phyloP scores from a whole-genome alignment of 306 rosid genomes.

The Notholithocarpus densiflorus region DNA sequence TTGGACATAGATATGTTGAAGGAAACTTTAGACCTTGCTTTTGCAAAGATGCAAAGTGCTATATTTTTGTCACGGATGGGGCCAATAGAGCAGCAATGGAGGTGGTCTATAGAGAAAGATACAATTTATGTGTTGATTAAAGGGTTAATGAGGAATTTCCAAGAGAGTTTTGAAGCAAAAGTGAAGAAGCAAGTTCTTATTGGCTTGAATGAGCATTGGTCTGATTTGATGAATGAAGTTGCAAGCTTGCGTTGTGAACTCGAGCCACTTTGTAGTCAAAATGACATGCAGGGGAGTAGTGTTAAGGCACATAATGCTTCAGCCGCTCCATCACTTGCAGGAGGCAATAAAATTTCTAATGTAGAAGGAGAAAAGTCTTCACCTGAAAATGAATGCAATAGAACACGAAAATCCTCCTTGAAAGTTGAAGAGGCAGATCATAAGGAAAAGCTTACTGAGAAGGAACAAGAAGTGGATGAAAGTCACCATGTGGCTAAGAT shows the following conservation, averaged over 20 bases:
- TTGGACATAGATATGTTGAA: slow-evolving; percentile 73
- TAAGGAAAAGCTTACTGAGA: slow-evolving; percentile 15
- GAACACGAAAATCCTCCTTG: not conserved
- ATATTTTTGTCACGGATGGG: slow-evolving; percentile 52
- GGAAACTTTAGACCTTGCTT: slow-evolving; percentile 74
- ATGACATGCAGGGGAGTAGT: slow-evolving; percentile 21
- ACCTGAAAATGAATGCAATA: slow-evolving; percentile 23
- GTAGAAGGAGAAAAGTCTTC: slow-evolving; percentile 10
- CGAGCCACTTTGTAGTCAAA: slow-evolving; percentile 22
- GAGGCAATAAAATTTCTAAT: not conserved
- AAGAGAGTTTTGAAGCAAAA: slow-evolving; percentile 38
- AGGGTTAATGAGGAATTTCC: slow-evolving; percentile 49
- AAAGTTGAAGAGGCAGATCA: slow-evolving; percentile 18
- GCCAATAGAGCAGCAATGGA: slow-evolving; percentile 74
- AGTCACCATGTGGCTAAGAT: slow-evolving; percentile 56
- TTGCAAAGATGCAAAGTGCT: slow-evolving; percentile 68
- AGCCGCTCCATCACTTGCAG: slow-evolving; percentile 8
- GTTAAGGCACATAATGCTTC: slow-evolving; percentile 29
- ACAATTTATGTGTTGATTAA: slow-evolving; percentile 37
- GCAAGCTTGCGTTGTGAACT: slow-evolving; percentile 44
- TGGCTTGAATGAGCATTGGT: slow-evolving; percentile 43
- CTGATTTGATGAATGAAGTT: slow-evolving; percentile 53
- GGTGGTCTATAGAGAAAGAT: slow-evolving; percentile 54
- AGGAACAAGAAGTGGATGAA: slow-evolving; percentile 32
- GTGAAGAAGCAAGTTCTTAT: slow-evolving; percentile 28